A percentile compares a stretch with the other conserved stretches of the same genome.
phyloP scores from a whole-genome alignment of 768 basidiomycete species.

The Tylopilus balloui region DNA sequence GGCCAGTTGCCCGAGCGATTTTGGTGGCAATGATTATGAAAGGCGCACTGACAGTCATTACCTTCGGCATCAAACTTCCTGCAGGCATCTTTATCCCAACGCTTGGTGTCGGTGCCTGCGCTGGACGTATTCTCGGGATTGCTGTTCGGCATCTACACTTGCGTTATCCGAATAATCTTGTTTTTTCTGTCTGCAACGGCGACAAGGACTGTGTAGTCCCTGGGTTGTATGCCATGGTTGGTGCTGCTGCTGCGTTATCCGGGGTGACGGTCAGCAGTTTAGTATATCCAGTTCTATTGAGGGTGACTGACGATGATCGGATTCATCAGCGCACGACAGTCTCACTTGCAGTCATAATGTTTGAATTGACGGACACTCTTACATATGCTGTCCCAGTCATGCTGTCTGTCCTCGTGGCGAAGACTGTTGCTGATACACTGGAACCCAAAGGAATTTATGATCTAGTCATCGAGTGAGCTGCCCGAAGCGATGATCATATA shows the following conservation, averaged over 20 bases:
- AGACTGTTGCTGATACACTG: slow-evolving; percentile 32
- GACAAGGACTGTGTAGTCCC: slow-evolving; percentile 77
- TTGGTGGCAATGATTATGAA: slow-evolving; percentile 80
- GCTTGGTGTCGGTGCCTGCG: slow-evolving; percentile 90
- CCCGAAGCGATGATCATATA: neutral
- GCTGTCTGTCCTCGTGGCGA: slow-evolving; percentile 71
- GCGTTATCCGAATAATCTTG: slow-evolving; percentile 48
- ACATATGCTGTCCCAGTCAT: slow-evolving; percentile 91
- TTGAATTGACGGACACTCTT: slow-evolving; percentile 90
- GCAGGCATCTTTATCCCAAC: slow-evolving; percentile 98
- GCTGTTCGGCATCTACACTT: slow-evolving; percentile 71
- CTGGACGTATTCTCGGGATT: slow-evolving; percentile 84
- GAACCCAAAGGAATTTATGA: slow-evolving; percentile 93
- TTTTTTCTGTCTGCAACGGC: slow-evolving; percentile 66
- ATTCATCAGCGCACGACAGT: slow-evolving; percentile 71
- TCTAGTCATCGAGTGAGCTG: slow-evolving; percentile 74
- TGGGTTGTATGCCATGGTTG: slow-evolving; percentile 93
- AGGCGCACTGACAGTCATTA: slow-evolving; percentile 74
- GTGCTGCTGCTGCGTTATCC: slow-evolving; percentile 89
- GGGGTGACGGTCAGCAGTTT: slow-evolving; percentile 73
- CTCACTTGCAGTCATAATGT: slow-evolving; percentile 93
- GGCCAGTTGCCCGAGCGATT: slow-evolving; percentile 62
- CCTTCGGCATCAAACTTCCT: slow-evolving; percentile 88
- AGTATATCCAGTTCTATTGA: neutral
- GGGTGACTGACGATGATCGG: slow-evolving; percentile 6